phyloP scores from a whole-genome alignment of 306 rosid genomes.

The Bauhinia variegata region DNA sequence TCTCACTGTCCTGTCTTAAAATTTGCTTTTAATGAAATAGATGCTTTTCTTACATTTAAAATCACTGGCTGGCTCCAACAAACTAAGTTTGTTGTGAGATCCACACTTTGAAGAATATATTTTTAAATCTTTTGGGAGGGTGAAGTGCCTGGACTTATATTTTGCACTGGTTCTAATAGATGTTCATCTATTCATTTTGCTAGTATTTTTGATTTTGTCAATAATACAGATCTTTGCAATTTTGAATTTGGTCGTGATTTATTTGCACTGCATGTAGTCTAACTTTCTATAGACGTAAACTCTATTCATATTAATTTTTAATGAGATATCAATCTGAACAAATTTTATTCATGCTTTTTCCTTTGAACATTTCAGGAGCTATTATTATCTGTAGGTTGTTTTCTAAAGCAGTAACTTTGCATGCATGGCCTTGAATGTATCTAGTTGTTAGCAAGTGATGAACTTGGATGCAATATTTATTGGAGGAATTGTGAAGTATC shows the following conservation, averaged over 20 bases:
- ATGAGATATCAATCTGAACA: neutral
- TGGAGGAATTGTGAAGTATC: conserved; percentile 19
- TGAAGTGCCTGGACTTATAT: neutral
- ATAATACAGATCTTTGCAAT: neutral
- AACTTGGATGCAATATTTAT: conserved; percentile 15
- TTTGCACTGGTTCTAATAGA: neutral
- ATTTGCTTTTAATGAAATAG: neutral
- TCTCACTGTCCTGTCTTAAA: no score
- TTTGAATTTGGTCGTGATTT: conserved; percentile 4
- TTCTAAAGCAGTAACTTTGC: neutral
- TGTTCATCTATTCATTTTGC: neutral
- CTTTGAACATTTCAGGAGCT: conserved; percentile 4
- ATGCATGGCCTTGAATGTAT: conserved; percentile 16
- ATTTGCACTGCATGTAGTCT: neutral
- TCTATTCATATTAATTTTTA: neutral
- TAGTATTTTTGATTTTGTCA: neutral
- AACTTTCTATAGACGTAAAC: neutral
- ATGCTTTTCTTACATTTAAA: neutral
- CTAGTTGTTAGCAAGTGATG: conserved; percentile 21
- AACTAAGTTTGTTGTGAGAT: neutral
- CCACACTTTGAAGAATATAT: neutral
- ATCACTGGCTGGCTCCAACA: neutral
- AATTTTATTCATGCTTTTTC: neutral
- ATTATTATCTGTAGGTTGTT: conserved; percentile 2
- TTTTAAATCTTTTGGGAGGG: neutral